phyloP scores from a whole-genome alignment of 371 early-diverging fungal species.

The Caulochytrium protostelioides region DNA sequence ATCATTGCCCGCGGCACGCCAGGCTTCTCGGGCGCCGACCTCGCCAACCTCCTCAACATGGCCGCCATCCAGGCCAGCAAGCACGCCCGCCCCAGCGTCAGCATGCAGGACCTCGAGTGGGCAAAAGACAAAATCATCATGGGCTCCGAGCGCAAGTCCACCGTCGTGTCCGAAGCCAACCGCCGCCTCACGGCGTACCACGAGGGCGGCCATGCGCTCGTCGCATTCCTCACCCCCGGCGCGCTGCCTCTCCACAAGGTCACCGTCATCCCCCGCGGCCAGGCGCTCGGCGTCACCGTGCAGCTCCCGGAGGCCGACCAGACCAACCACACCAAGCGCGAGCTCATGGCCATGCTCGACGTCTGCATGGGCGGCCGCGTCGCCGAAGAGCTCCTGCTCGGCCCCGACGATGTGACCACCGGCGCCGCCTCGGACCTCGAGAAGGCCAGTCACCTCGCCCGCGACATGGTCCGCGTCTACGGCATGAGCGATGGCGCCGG shows the following conservation, averaged over 20 bases:
- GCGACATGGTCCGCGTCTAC: slow-evolving; percentile 69
- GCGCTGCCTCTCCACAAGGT: slow-evolving; percentile 96
- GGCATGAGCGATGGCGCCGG: slow-evolving; percentile 89
- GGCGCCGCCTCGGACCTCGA: slow-evolving; percentile 81
- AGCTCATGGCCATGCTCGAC: slow-evolving; percentile 73
- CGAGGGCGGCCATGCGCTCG: slow-evolving; percentile 93
- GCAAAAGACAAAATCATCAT: slow-evolving; percentile 95
- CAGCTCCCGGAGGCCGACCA: slow-evolving; percentile 89
- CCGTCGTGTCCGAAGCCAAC: slow-evolving; percentile 68
- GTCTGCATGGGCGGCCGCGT: slow-evolving; percentile 93
- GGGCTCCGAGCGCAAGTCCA: slow-evolving; percentile 84
- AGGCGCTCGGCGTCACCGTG: slow-evolving; percentile 72
- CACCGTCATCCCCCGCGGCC: slow-evolving; percentile 90
- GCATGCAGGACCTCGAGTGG: slow-evolving; percentile 63
- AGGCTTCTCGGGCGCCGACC: slow-evolving; percentile 92
- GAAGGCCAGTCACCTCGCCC: slow-evolving; percentile 74
- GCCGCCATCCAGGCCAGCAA: slow-evolving; percentile 86
- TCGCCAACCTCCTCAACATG: slow-evolving; percentile 85
- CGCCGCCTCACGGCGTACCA: slow-evolving; percentile 86
- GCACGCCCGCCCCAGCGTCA: slow-evolving; percentile 41
- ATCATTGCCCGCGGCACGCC: slow-evolving; percentile 89
- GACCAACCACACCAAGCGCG: slow-evolving; percentile 55
- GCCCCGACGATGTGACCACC: slow-evolving; percentile 75
- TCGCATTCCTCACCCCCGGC: slow-evolving; percentile 81
- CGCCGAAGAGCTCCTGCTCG: slow-evolving; percentile 87